Percentiles rank a stretch among this genome's conserved stretches.
Conservation (phyloP, 2,329 filamentous ascomycete species). For the Colletotrichum zoysiae region DNA sequence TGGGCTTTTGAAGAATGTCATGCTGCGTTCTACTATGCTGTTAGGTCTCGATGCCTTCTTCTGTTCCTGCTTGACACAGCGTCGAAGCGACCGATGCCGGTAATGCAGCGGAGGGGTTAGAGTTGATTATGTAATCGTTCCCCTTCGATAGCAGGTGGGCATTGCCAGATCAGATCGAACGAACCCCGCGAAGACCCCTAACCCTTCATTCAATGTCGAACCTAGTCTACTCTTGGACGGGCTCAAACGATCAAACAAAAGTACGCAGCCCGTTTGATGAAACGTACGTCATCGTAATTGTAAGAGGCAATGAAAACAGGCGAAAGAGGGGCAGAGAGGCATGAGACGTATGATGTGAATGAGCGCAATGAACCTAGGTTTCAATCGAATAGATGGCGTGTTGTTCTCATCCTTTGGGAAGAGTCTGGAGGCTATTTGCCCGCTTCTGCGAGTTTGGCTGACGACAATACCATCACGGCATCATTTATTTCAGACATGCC, state of each 20-base stretch:
- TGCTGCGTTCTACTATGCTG: background rate
- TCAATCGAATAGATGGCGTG: background rate
- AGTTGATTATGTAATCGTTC: background rate
- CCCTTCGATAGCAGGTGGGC: background rate
- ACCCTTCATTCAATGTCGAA: too few species aligned
- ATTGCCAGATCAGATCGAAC: background rate
- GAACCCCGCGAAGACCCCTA: background rate
- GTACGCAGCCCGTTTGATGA: background rate
- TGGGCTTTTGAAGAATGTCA: background rate
- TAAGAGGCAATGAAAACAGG: background rate
- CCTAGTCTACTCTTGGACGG: background rate
- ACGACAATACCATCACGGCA: too few species aligned
- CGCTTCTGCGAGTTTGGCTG: background rate
- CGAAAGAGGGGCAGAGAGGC: background rate
- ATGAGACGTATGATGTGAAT: background rate
- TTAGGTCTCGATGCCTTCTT: background rate
- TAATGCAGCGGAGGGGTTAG: background rate
- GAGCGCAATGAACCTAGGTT: background rate
- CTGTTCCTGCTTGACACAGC: background rate
- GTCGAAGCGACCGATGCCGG: background rate
- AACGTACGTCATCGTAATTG: constrained; percentile 19
- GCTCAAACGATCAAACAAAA: constrained; percentile 2
- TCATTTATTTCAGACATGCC: background rate
- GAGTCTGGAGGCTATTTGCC: background rate
- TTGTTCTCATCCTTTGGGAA: background rate